phyloP scores from a whole-genome alignment of 2,329 filamentous ascomycete species.

The Aspergillus sp. region DNA sequence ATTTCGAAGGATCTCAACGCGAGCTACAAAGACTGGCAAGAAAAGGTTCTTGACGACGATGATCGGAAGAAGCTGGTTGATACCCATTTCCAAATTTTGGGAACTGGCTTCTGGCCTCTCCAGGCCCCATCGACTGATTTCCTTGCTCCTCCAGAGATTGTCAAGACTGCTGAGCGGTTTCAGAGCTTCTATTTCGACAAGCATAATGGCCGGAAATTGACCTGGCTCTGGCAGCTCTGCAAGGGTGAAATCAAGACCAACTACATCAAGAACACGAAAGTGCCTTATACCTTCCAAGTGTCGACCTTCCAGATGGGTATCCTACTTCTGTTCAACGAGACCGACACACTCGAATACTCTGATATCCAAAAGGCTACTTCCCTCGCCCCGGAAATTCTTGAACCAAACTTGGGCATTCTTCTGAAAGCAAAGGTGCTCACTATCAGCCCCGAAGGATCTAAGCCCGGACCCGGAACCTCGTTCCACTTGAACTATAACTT shows the following conservation, averaged over 20 bases:
- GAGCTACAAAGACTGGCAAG: conserved; percentile 77
- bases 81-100: conserved; percentile 86
- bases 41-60: conserved; percentile 62
- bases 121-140: conserved; percentile 85
- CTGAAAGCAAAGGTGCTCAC: conserved; percentile 89
- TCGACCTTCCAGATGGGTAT: conserved; percentile 98
- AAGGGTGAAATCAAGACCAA: conserved; percentile 95
- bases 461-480: conserved; percentile 72
- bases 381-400: conserved; percentile 76
- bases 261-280: conserved; percentile 85
- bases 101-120: conserved; percentile 96
- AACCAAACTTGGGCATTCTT: conserved; percentile 81
- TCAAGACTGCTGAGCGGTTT: conserved; percentile 86
- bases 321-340: conserved; percentile 89
- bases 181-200: conserved; percentile 91
- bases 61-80: conserved; percentile 71
- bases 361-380: conserved; percentile 82
- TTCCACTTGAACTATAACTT: conserved; percentile 91
- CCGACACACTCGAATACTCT: conserved; percentile 79
- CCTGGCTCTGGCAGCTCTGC: conserved; percentile 97
- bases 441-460: conserved; percentile 68
- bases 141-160: conserved; percentile 79
- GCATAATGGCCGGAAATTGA: conserved; percentile 92
- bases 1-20: conserved; percentile 96
- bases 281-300: conserved; percentile 94